Percentiles rank a stretch among this genome's conserved stretches.
Conservation (phyloP, 2,329 filamentous ascomycete genomes). For the Pyrenophora tritici-repentis region DNA sequence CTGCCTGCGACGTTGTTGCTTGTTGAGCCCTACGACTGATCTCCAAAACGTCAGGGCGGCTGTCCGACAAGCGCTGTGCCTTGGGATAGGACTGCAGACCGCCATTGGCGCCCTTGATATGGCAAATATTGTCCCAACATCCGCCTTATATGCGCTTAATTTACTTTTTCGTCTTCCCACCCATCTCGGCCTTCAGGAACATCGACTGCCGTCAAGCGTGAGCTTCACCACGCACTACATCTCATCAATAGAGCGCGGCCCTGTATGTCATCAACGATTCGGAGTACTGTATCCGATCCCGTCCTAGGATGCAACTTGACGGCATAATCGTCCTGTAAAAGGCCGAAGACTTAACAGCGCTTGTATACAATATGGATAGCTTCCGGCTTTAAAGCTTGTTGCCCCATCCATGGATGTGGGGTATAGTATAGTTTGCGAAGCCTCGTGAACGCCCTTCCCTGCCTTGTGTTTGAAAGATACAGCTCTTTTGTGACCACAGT, state of each 20-base stretch:
- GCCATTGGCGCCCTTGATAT: conserved; percentile 25
- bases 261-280: background rate
- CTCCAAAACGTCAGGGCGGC: conserved; percentile 13
- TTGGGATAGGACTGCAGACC: conserved; percentile 31
- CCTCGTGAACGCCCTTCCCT: conserved; percentile 7
- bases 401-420: conserved; percentile 12
- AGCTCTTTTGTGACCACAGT: background rate
- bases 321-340: conserved; percentile 1
- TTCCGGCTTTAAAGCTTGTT: conserved; percentile 4
- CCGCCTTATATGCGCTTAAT: conserved; percentile 34
- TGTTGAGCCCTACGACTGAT: conserved; percentile 15
- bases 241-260: no score
- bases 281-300: background rate
- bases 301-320: conserved; percentile 4
- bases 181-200: conserved; percentile 9
- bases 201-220: conserved; percentile 21
- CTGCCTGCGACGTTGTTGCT: conserved; percentile 28
- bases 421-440: conserved; percentile 3
- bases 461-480: conserved; percentile 7
- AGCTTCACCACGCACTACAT: background rate
- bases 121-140: conserved; percentile 33
- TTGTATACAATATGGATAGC: conserved; percentile 9
- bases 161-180: conserved; percentile 22
- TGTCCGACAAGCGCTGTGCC: conserved; percentile 26
- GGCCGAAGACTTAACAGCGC: conserved; percentile 2